Evolutionary conservation across 441 rosid genomes (phyloP).

Genomic region (Arabidopsis hybrid): DNA sequence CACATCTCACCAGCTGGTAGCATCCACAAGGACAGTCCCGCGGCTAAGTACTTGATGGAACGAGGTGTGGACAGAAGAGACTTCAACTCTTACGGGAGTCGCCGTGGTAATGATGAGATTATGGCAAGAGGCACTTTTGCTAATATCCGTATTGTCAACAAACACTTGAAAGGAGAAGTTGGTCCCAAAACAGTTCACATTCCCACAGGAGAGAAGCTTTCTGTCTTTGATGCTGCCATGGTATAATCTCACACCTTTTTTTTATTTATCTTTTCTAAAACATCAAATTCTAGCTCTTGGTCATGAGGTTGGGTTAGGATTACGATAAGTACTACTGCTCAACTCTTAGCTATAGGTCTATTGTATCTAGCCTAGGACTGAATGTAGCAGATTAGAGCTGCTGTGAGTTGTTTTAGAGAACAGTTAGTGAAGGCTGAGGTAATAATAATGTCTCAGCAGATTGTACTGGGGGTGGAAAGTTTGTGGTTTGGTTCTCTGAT

Average conservation of each 20-base stretch:
- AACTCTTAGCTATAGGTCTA: not conserved
- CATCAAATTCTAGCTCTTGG: not conserved
- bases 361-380: not conserved
- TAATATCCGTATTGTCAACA: conserved; percentile 6
- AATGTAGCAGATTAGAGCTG: not conserved
- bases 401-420: not conserved
- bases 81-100: conserved; percentile 8
- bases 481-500: not conserved
- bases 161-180: conserved; percentile 10
- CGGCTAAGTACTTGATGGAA: conserved; percentile 68
- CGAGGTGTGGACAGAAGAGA: conserved; percentile 11
- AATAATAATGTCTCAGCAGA: not conserved
- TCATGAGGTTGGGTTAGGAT: not conserved
- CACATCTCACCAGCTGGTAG: conserved; percentile 98
- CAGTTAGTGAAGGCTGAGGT: not conserved
- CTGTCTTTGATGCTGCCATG: conserved; percentile 90
- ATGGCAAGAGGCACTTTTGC: conserved; percentile 1
- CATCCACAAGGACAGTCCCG: conserved; percentile 90
- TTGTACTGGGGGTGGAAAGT: not conserved
- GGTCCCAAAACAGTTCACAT: conserved; percentile 84
- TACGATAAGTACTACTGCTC: not conserved
- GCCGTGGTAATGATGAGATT: conserved; percentile 9
- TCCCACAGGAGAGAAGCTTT: conserved; percentile 84
- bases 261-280: not conserved
- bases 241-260: conserved; percentile 46